These are phyloP conservation scores for Colletotrichum magnum DNA, from an alignment of 2,329 filamentous ascomycete genomes.

Conservation along the genomic window DNA sequence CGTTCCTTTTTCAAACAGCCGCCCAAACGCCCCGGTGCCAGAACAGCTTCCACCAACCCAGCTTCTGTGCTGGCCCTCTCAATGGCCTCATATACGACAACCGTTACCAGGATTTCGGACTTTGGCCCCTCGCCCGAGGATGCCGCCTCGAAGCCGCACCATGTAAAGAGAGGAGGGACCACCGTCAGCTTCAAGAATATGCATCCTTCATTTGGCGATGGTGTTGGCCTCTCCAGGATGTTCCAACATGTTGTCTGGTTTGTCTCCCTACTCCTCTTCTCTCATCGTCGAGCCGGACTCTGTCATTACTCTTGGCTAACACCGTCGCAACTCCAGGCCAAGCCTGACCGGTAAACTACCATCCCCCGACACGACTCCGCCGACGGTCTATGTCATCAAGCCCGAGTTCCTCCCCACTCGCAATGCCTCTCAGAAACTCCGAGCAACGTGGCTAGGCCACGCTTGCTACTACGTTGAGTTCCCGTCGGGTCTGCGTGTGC, in stretches of 20 bases:
- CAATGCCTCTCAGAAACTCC: conserved; percentile 69
- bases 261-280: conserved; percentile 34
- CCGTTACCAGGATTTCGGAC: conserved; percentile 53
- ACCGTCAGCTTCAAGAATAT: conserved; percentile 64
- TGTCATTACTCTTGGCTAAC: conserved; percentile 16
- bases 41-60: conserved; percentile 32
- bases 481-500: conserved; percentile 84
- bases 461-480: conserved; percentile 96
- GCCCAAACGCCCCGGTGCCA: conserved; percentile 22
- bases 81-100: conserved; percentile 43
- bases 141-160: conserved; percentile 62
- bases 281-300: neutral
- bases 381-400: conserved; percentile 76
- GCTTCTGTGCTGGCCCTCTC: conserved; percentile 38
- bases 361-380: conserved; percentile 72
- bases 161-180: conserved; percentile 58
- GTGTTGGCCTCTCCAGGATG: conserved; percentile 42
- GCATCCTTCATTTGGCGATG: conserved; percentile 59
- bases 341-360: conserved; percentile 57
- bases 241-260: conserved; percentile 55
- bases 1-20: conserved; percentile 26
- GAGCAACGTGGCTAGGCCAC: conserved; percentile 95
- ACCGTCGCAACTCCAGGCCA: conserved; percentile 47
- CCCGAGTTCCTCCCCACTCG: conserved; percentile 77
- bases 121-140: conserved; percentile 56